Percentiles rank a stretch among this genome's conserved stretches.
These are phyloP conservation scores for Blastocladiella britannica DNA, from an alignment of 192 early-diverging fungal genomes.

Conservation along the genomic window DNA sequence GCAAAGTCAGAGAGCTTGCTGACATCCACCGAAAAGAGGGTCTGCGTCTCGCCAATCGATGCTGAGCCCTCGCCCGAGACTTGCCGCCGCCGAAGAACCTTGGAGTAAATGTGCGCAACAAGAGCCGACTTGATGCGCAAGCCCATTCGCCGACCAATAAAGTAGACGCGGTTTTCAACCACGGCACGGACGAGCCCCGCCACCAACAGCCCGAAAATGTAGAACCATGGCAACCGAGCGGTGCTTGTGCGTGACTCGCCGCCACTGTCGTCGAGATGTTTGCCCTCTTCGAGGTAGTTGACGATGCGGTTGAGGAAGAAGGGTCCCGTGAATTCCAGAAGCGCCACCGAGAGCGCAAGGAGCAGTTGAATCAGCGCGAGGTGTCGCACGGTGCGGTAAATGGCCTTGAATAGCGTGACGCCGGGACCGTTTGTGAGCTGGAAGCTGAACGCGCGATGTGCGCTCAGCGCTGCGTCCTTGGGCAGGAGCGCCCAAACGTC, in stretches of 20 bases:
- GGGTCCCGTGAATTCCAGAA: conserved; percentile 13
- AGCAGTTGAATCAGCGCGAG: background rate
- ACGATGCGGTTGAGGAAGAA: conserved; percentile 23
- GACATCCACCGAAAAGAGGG: background rate
- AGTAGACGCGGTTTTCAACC: conserved; percentile 21
- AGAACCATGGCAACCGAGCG: conserved; percentile 3
- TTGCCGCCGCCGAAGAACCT: conserved; percentile 9
- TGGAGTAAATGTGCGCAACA: conserved; percentile 22
- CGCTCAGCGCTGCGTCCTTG: background rate
- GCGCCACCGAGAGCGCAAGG: background rate
- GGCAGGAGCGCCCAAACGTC: conserved; percentile 18
- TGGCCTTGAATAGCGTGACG: background rate
- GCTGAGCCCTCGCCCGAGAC: background rate
- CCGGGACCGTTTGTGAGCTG: background rate
- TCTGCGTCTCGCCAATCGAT: background rate
- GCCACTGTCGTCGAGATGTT: too few relatives aligned
- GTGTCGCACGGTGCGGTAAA: background rate
- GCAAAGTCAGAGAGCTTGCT: background rate
- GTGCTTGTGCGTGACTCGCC: too few relatives aligned
- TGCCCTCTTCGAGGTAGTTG: conserved; percentile 9
- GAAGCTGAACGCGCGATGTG: background rate
- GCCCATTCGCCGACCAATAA: conserved; percentile 16
- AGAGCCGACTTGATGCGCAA: conserved; percentile 16
- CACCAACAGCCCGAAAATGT: conserved; percentile 15
- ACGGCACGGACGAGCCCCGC: conserved; percentile 9